These are phyloP conservation scores for Phlegmacium glaucopus DNA, from an alignment of 768 basidiomycete genomes.

Conservation along the genomic window DNA sequence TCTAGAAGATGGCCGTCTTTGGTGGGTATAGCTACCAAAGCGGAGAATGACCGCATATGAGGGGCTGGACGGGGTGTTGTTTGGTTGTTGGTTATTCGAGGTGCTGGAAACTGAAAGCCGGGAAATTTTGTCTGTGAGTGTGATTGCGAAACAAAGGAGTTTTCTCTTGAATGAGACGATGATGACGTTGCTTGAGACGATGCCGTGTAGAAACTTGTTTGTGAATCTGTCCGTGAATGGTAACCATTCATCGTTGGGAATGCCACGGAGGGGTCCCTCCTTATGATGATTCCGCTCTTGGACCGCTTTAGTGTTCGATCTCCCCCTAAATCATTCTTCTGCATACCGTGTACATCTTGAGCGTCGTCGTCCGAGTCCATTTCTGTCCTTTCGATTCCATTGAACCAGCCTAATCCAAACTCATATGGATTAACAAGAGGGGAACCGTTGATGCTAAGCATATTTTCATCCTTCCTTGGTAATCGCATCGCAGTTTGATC, in stretches of 20 bases:
- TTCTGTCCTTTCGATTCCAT: slow-evolving; percentile 35
- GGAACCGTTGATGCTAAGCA: slow-evolving; percentile 81
- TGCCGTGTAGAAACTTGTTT: slow-evolving; percentile 42
- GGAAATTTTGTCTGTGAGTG: slow-evolving; percentile 16
- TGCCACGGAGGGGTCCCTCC: slow-evolving; percentile 51
- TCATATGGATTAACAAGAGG: slow-evolving; percentile 78
- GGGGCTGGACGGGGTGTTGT: slow-evolving; percentile 34
- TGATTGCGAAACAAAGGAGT: slow-evolving; percentile 31
- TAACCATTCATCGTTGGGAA: slow-evolving; percentile 25
- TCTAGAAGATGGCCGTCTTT: slow-evolving; percentile 79
- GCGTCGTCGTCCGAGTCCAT: slow-evolving; percentile 31
- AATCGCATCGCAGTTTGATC: slow-evolving; percentile 48
- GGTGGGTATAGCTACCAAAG: slow-evolving; percentile 74
- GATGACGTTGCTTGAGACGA: slow-evolving; percentile 35
- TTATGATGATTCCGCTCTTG: slow-evolving; percentile 60
- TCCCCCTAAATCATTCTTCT: slow-evolving; percentile 19
- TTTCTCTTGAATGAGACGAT: slow-evolving; percentile 37
- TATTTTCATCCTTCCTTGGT: slow-evolving; percentile 70
- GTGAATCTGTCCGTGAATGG: slow-evolving; percentile 51
- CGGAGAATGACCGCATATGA: slow-evolving; percentile 42
- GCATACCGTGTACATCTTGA: slow-evolving; percentile 20
- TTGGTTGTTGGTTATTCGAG: slow-evolving; percentile 20
- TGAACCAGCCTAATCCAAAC: slow-evolving; percentile 60
- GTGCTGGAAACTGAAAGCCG: slow-evolving; percentile 25
- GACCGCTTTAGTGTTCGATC: slow-evolving; percentile 39